phyloP scores from a whole-genome alignment of 257 asterid genomes.

The Fraxinus anomala region DNA sequence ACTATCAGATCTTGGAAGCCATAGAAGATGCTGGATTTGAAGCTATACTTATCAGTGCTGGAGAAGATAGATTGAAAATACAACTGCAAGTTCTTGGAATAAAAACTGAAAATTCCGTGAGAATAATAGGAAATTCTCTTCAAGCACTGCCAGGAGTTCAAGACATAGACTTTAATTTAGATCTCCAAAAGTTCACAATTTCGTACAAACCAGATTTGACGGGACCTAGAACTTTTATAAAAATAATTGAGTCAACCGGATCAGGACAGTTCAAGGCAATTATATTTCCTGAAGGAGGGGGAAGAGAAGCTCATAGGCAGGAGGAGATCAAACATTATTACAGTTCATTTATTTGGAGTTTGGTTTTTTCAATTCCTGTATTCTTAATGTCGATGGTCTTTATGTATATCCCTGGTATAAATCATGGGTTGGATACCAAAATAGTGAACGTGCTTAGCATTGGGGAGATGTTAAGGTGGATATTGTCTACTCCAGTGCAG shows the following conservation, averaged over 20 bases:
- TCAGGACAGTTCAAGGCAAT: conserved; percentile 37
- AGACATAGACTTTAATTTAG: conserved; percentile 32
- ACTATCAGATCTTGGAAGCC: conserved; percentile 38
- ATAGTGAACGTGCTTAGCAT: conserved; percentile 48
- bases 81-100: conserved; percentile 49
- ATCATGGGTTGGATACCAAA: conserved; percentile 41
- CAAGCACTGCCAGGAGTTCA: conserved; percentile 49
- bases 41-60: conserved; percentile 44
- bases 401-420: conserved; percentile 64
- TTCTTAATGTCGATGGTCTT: conserved; percentile 62
- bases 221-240: conserved; percentile 59
- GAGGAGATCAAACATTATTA: conserved; percentile 43
- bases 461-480: conserved; percentile 55
- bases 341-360: conserved; percentile 56
- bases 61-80: conserved; percentile 35
- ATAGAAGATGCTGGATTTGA: conserved; percentile 54
- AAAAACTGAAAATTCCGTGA: conserved; percentile 31
- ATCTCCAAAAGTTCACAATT: conserved; percentile 37
- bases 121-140: conserved; percentile 38
- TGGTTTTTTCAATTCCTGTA: conserved; percentile 58
- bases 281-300: conserved; percentile 47
- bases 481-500: conserved; percentile 61
- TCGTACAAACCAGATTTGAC: conserved; percentile 50
- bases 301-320: conserved; percentile 35
- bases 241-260: conserved; percentile 37